Conservation (phyloP, 495 filamentous ascomycete species). For the Apiosordaria backusii region DNA sequence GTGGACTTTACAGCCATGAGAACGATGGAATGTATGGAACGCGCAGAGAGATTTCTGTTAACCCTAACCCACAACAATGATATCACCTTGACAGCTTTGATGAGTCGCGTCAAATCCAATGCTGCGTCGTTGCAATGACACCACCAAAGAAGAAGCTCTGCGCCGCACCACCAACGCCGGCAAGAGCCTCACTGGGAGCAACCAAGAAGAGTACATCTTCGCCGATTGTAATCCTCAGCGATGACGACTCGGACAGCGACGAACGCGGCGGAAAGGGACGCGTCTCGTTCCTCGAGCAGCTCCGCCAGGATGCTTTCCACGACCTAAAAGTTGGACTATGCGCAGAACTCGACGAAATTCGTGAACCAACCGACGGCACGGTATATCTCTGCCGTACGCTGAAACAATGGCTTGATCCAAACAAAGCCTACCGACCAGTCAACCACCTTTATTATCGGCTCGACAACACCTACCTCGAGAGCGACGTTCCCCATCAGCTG, state of each 20-base stretch:
- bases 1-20: no score
- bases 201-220: background rate
- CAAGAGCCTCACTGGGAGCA: background rate
- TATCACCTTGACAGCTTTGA: background rate
- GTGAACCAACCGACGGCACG: background rate
- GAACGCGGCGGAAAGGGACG: background rate
- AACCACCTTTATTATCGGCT: constrained; percentile 21
- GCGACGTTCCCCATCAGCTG: background rate
- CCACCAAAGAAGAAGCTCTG: background rate
- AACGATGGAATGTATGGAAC: no score
- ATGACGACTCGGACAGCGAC: background rate
- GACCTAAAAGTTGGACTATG: constrained; percentile 14
- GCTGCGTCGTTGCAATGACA: background rate
- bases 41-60: no score
- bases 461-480: constrained; percentile 8
- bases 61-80: no score
- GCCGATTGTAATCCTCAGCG: background rate
- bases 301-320: constrained; percentile 10
- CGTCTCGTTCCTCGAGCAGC: constrained; percentile 1
- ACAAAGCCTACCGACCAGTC: constrained; percentile 9
- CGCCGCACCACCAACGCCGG: background rate
- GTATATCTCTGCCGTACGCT: constrained; percentile 12
- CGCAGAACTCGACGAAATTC: constrained; percentile 12
- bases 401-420: constrained; percentile 12
- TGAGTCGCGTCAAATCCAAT: background rate